Evolutionary conservation across 805 yeast species (phyloP).

Genomic region (Starmerella davenportii): DNA sequence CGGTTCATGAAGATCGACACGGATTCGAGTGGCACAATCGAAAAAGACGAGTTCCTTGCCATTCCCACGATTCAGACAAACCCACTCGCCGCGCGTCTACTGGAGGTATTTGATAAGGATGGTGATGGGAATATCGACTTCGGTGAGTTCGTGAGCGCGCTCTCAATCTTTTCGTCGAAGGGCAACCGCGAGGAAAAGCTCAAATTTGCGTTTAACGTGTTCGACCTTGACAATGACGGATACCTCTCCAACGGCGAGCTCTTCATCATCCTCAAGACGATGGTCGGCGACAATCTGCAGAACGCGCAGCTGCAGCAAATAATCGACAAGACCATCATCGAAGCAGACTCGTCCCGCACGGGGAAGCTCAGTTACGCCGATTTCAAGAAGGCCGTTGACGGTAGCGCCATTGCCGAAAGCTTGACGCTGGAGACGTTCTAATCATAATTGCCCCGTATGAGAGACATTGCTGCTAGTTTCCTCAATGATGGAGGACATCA

Average conservation of each 20-base stretch:
- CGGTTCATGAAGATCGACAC: constrained; percentile 89
- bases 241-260: constrained; percentile 88
- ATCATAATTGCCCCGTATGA: neutral
- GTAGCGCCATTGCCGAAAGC: constrained; percentile 23
- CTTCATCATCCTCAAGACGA: constrained; percentile 77
- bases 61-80: constrained; percentile 86
- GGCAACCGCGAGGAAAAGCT: constrained; percentile 68
- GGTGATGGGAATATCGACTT: constrained; percentile 88
- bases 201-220: constrained; percentile 76
- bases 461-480: neutral
- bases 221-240: constrained; percentile 93
- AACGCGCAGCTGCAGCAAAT: constrained; percentile 84
- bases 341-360: constrained; percentile 76
- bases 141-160: constrained; percentile 76
- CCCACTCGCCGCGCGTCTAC: constrained; percentile 74
- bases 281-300: constrained; percentile 85
- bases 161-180: constrained; percentile 74
- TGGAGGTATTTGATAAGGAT: constrained; percentile 88
- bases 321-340: constrained; percentile 92
- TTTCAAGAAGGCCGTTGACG: constrained; percentile 37
- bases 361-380: constrained; percentile 74
- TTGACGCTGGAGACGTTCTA: constrained; percentile 23
- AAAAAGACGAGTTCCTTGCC: constrained; percentile 70
- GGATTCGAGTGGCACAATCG: constrained; percentile 83
- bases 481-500: no score